Evolutionary conservation across 2,329 filamentous ascomycete genomes (phyloP).

Genomic region (Fusarium nurragi): DNA sequence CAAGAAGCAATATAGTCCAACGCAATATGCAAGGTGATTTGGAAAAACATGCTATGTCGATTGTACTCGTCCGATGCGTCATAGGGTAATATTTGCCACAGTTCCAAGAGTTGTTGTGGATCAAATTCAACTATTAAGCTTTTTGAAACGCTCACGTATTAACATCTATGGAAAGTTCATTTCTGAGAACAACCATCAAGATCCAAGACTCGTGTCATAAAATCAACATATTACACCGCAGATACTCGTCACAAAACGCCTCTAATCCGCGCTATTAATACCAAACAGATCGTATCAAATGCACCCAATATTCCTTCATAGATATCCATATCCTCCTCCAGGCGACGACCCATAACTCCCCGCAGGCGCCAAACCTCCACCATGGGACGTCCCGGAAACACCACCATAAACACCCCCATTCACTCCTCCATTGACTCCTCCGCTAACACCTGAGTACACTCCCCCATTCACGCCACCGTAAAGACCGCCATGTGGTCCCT

Average conservation of each 20-base stretch:
- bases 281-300: not conserved
- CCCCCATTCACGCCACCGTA: constrained; percentile 32
- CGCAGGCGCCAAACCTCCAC: constrained; percentile 15
- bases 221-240: too few relatives aligned
- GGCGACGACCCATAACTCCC: constrained; percentile 26
- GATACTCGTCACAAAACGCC: not conserved
- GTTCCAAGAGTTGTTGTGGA: too few relatives aligned
- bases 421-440: constrained; percentile 19
- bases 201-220: not conserved
- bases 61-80: too few relatives aligned
- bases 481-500: constrained; percentile 11
- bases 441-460: constrained; percentile 18
- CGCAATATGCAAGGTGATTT: not conserved
- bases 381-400: constrained; percentile 19
- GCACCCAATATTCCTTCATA: not conserved
- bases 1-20: not conserved
- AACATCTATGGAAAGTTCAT: too few relatives aligned
- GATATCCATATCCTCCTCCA: constrained; percentile 19
- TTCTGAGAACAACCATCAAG: too few relatives aligned
- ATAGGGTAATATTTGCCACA: too few relatives aligned
- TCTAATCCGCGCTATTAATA: not conserved
- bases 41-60: too few relatives aligned
- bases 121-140: too few relatives aligned
- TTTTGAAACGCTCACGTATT: too few relatives aligned
- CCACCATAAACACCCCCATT: constrained; percentile 30